Evolutionary conservation across 225 moss, liverwort and hornwort species (phyloP).

Genomic region (Marchantia paleacea): DNA sequence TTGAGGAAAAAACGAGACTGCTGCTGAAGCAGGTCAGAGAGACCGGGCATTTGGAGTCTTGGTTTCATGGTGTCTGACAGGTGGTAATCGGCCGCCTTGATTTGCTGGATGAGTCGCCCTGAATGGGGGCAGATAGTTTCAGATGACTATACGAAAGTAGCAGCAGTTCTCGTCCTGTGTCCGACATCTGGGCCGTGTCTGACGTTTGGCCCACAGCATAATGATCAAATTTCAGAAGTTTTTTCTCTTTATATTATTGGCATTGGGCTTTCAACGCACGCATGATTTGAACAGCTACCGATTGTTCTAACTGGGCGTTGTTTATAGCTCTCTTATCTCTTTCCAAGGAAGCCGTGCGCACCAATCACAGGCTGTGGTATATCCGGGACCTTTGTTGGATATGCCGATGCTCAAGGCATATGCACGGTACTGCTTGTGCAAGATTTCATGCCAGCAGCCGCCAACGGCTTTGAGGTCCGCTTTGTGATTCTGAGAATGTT

Average conservation of each 20-base stretch:
- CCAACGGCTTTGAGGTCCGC: neutral
- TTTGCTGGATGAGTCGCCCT: too few relatives aligned
- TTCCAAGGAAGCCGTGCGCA: neutral
- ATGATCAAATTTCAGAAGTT: too few relatives aligned
- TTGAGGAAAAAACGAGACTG: too few relatives aligned
- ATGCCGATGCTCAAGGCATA: neutral
- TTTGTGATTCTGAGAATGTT: neutral
- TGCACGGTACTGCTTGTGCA: neutral
- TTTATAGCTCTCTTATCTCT: neutral
- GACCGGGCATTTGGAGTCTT: too few relatives aligned
- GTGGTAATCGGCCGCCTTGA: too few relatives aligned
- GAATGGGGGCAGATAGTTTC: too few relatives aligned
- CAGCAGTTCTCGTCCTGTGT: too few relatives aligned
- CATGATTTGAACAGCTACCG: neutral
- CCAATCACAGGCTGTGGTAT: neutral
- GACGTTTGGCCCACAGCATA: neutral
- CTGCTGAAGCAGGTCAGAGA: too few relatives aligned
- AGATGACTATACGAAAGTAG: too few relatives aligned
- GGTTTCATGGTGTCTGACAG: too few relatives aligned
- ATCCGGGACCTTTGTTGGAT: slow-evolving; percentile 1
- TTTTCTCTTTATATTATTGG: neutral
- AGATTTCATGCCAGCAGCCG: slow-evolving; percentile 2
- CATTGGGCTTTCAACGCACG: neutral
- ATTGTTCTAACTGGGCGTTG: neutral
- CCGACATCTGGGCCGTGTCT: too few relatives aligned